These are phyloP conservation scores for Xerocomus potaroensis DNA, from an alignment of 768 basidiomycete genomes.

Conservation along the genomic window DNA sequence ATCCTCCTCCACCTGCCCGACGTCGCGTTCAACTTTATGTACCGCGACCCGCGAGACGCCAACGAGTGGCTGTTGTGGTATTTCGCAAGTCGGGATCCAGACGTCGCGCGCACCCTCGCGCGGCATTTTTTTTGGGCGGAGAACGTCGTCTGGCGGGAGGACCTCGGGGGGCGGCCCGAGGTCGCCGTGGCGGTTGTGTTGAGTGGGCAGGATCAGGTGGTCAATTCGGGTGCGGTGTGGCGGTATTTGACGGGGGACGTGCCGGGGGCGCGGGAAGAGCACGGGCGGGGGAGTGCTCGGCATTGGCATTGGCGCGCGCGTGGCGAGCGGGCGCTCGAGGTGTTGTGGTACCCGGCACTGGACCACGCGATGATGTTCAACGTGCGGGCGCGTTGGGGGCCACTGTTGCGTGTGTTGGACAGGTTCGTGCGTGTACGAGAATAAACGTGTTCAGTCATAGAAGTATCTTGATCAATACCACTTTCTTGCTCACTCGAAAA, in stretches of 20 bases:
- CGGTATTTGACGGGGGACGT: conserved; percentile 37
- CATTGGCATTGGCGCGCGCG: neutral
- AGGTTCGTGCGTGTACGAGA: conserved; percentile 34
- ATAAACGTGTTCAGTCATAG: too few relatives aligned
- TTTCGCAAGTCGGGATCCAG: conserved; percentile 60
- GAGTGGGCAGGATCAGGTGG: conserved; percentile 40
- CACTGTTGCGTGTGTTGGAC: conserved; percentile 30
- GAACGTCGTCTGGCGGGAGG: conserved; percentile 57
- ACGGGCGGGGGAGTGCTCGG: neutral
- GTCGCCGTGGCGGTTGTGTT: conserved; percentile 35
- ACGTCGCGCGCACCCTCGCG: conserved; percentile 53
- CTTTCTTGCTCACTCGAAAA: too few relatives aligned
- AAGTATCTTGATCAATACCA: too few relatives aligned
- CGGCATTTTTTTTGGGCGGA: conserved; percentile 68
- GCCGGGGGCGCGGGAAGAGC: neutral
- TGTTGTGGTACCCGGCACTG: conserved; percentile 35
- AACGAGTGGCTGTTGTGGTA: conserved; percentile 69
- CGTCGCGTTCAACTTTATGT: conserved; percentile 65
- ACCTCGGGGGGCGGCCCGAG: conserved; percentile 37
- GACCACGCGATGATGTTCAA: conserved; percentile 43
- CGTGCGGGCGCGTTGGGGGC: conserved; percentile 18
- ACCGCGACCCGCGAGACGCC: conserved; percentile 47
- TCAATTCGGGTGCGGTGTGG: conserved; percentile 36
- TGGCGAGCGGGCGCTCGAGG: conserved; percentile 36
- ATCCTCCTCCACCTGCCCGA: conserved; percentile 58